Base-by-base conservation (phyloP, 805 yeast genomes). In the Wickerhamomyces pijperi region DNA sequence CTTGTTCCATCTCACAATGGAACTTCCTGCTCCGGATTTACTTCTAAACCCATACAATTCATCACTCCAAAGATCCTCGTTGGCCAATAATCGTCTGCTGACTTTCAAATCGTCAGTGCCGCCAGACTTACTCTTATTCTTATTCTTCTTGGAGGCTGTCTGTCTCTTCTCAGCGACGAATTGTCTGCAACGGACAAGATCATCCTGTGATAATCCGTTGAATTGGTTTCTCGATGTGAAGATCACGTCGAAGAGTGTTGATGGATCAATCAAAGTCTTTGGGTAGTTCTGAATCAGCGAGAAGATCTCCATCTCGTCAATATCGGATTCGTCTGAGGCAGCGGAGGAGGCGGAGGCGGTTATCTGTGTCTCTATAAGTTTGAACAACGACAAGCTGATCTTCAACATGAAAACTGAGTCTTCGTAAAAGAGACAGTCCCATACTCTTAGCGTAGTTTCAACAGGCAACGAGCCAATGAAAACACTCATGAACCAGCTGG, bases 401-500 rank as follows among this genome's bases (percentile, higher is more conserved):
- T 94, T 75, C 63, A 87, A 92, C 15, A 92, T 65, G 11, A 92
- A 74, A 51, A 84, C 84, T 2, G 95, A 80, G 21, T 86, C 96
- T 56, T 90, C 97, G 54, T 82, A 86, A 67, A 94, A 88, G 37
- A 90, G 61, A 45, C 94, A 84, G 59, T 92, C 98, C 97, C 98
- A 90, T 0, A 92, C 79, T 40, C 97, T 64, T 34, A 92, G 63
- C 8, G 86, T 81, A 0, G 94, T 74, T 53, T 92, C 97, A 18
- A 86, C 76, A 0, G 98, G 98, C 19, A 92, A 60, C 1, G 81
- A 76, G 0, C 95, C 95, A 28, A 92, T 86, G 60, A 83, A 92
- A n/a, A 85, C 74, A 50, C 96, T 83, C 97, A 92, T 90, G 55
- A 92, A 92, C 98, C 98, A 92, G 39, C 95, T 78, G 0, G 96